Conservation (phyloP, 1,139 yeast genomes). For the Trichomonascaceae sp. region DNA sequence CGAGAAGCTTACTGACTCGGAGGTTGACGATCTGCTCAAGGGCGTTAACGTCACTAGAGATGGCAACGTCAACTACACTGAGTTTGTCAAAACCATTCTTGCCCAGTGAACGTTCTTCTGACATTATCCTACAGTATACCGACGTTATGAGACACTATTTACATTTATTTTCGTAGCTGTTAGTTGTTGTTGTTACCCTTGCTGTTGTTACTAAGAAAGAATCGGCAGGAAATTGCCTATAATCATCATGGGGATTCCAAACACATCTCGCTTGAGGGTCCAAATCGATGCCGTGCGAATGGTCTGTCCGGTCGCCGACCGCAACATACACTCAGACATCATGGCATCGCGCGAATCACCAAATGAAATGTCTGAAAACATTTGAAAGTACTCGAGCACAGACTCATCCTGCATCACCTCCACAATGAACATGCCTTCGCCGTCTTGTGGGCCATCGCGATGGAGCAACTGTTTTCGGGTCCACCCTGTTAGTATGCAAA, state of each 20-base stretch:
- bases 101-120: slow-evolving; percentile 43
- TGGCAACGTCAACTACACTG: slow-evolving; percentile 86
- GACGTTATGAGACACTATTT: too few species aligned
- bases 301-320: slow-evolving; percentile 38
- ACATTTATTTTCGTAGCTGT: too few species aligned
- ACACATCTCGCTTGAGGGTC: slow-evolving; percentile 82
- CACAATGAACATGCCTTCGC: slow-evolving; percentile 51
- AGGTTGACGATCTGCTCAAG: slow-evolving; percentile 89
- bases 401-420: slow-evolving; percentile 82
- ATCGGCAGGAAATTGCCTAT: slow-evolving; percentile 79
- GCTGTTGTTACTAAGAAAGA: slow-evolving; percentile 7
- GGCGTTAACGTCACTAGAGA: slow-evolving; percentile 91
- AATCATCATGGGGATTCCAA: slow-evolving; percentile 93
- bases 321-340: slow-evolving; percentile 69
- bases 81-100: slow-evolving; percentile 83
- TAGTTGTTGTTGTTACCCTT: slow-evolving; percentile 1
- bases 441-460: slow-evolving; percentile 9
- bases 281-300: slow-evolving; percentile 71
- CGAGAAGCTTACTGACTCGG: slow-evolving; percentile 77
- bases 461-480: slow-evolving; percentile 47
- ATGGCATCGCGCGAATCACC: slow-evolving; percentile 79
- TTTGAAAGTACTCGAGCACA: slow-evolving; percentile 75
- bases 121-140: slow-evolving; percentile 1
- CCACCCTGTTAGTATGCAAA: slow-evolving; percentile 88
- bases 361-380: slow-evolving; percentile 76